A percentile compares a stretch with the other conserved stretches of the same genome.
Conservation (phyloP, 2,329 filamentous ascomycete species). For the Sclerotinia sclerotiorum region DNA sequence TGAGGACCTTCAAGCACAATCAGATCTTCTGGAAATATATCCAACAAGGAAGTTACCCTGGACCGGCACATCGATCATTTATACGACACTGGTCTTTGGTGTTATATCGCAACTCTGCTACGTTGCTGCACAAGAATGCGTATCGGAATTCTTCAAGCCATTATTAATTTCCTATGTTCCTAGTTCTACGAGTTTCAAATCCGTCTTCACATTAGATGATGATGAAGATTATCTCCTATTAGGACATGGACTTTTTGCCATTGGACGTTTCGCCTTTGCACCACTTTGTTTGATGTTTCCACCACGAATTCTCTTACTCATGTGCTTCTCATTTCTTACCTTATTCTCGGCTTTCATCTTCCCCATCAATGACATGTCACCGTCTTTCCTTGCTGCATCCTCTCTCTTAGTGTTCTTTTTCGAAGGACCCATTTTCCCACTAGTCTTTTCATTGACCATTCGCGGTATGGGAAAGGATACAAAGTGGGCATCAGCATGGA, state of each 20-base stretch:
- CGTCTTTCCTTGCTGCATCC: conserved; percentile 55
- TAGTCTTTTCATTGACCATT: conserved; percentile 77
- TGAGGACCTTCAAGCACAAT: conserved; percentile 54
- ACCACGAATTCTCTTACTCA: conserved; percentile 67
- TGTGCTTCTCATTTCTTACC: conserved; percentile 59
- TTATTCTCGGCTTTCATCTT: conserved; percentile 54
- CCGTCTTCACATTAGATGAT: conserved; percentile 49
- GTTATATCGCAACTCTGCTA: conserved; percentile 78
- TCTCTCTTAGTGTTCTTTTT: conserved; percentile 74
- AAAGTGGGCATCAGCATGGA: conserved; percentile 73
- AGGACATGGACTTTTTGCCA: conserved; percentile 69
- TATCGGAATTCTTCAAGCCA: conserved; percentile 60
- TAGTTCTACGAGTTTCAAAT: conserved; percentile 29
- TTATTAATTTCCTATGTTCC: conserved; percentile 48
- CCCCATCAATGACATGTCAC: conserved; percentile 46
- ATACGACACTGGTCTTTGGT: conserved; percentile 61
- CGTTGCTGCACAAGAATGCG: conserved; percentile 69
- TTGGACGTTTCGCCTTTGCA: conserved; percentile 69
- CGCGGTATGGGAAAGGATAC: conserved; percentile 77
- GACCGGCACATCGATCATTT: conserved; percentile 45
- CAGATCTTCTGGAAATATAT: conserved; percentile 33
- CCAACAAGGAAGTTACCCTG: conserved; percentile 29
- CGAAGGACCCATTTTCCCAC: conserved; percentile 79
- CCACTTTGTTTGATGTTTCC: conserved; percentile 61
- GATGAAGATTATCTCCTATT: conserved; percentile 68